Conservation (phyloP, 208 protist genomes). For the Angomonas deanei region DNA sequence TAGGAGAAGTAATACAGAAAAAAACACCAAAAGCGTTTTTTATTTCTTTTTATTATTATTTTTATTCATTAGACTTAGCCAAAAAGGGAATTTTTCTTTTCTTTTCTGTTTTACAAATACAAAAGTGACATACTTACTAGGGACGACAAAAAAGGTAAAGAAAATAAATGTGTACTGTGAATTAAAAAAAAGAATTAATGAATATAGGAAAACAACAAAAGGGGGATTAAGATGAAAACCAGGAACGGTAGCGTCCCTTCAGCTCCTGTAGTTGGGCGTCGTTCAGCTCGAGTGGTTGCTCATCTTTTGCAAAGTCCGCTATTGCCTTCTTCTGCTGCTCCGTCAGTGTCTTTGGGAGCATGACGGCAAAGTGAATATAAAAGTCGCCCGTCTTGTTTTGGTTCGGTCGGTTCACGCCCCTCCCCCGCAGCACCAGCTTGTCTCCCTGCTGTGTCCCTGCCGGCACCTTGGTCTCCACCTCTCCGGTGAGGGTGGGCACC, state of each 20-base stretch:
- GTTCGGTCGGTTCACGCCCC: constrained; percentile 77
- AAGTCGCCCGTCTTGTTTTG: constrained; percentile 85
- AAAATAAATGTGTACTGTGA: constrained; percentile 10
- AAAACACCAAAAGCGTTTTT: neutral
- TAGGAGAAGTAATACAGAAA: constrained; percentile 13
- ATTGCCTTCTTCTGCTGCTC: constrained; percentile 74
- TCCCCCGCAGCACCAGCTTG: constrained; percentile 78
- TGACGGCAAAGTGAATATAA: constrained; percentile 85
- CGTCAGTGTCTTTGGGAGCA: constrained; percentile 77
- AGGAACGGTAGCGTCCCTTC: constrained; percentile 75
- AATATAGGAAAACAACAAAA: neutral
- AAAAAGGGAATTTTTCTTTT: neutral
- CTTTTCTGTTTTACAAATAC: constrained; percentile 83
- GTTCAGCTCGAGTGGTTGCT: constrained; percentile 65
- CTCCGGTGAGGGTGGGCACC: constrained; percentile 73
- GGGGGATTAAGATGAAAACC: constrained; percentile 46
- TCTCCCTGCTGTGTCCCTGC: constrained; percentile 87
- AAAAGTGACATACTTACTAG: constrained; percentile 88
- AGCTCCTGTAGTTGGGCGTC: constrained; percentile 79
- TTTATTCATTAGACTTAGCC: too few species aligned
- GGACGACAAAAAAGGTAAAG: neutral
- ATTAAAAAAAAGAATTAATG: constrained; percentile 8
- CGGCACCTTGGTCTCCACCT: constrained; percentile 83
- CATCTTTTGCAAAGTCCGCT: constrained; percentile 81
- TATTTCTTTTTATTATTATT: neutral